Percentiles rank a stretch among this genome's conserved stretches.
Evolutionary conservation across 2,329 filamentous ascomycete species (phyloP).

Genomic region (Colletotrichum neosansevieriae): DNA sequence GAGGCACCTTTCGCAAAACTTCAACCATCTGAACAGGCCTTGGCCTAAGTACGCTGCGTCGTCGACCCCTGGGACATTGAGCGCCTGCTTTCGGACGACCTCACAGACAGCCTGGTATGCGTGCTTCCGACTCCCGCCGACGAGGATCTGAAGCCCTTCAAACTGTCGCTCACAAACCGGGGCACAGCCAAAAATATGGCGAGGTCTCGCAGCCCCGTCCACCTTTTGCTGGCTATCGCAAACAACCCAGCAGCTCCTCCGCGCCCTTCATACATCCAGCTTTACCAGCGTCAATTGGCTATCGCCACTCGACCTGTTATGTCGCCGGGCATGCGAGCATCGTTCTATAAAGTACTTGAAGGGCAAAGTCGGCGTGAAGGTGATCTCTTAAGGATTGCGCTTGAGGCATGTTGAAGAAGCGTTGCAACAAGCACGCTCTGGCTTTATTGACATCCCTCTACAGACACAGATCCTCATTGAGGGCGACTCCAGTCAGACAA

Average conservation of each 20-base stretch:
- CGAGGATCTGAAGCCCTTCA: neutral
- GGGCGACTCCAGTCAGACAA: neutral
- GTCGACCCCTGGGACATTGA: neutral
- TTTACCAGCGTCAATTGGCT: neutral
- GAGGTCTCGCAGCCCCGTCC: neutral
- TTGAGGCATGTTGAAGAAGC: neutral
- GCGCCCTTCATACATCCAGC: neutral
- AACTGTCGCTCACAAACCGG: neutral
- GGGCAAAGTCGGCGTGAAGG: neutral
- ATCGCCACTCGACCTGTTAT: neutral
- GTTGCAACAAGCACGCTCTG: neutral
- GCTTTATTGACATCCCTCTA: neutral
- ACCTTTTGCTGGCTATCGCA: neutral
- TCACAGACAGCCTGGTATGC: neutral
- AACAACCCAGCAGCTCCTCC: neutral
- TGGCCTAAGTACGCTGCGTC: neutral
- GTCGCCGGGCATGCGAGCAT: neutral
- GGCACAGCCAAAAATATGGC: neutral
- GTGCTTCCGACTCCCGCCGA: neutral
- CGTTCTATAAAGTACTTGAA: neutral
- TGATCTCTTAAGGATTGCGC: neutral
- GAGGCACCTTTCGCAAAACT: too few species aligned
- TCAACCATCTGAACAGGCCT: neutral
- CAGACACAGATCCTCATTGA: neutral
- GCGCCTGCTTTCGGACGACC: neutral